Base-by-base conservation (phyloP, 768 basidiomycete genomes). In the Rhizopogon vesiculosus region DNA sequence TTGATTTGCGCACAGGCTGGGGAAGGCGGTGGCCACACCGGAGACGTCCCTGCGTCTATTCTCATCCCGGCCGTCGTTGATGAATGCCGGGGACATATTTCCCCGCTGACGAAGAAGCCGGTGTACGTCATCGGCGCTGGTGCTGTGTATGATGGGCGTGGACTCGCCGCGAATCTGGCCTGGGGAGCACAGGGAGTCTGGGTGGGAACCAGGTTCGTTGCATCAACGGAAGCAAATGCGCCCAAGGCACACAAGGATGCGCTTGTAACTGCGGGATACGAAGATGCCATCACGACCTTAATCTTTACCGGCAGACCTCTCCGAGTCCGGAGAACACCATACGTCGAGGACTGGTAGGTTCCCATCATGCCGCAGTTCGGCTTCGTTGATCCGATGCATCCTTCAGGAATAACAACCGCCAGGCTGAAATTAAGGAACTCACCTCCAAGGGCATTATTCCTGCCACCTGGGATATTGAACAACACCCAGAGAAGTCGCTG, bases 1-100 rank as follows among this genome's bases (percentile, higher is more conserved):
- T 76, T 98, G 57, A 95, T 98, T 66, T 97, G 94, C 64, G 93
- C 93, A 3, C 93, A 96, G 72, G 93, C 88, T 2, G 91, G 92
- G 25, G 94, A 97, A 72, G 94, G 90, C 39, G 92, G 93, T 52
- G 91, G 91, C 13, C 85, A 86, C 76, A 96, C 94, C 0, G 94
- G 94, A 22, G 86, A 90, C 59, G 83, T 86, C 8, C 82, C 93
- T 1, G 86, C 89, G 2, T 86, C 86, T 13, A 82, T 98, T 66
- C 83, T 98, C 61, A 92, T 98, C 57, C 93, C 93, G 8, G 92
- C 92, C 0, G 91, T 89, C 63, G 92, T 96, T 45, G 93, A 95
- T 64, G 83, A 81, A 22, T 86, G 86, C 66, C 88, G 84, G 66
- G 89, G 88, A 7, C 79, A 76, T 71, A 87, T 75, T 60, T 90